Evolutionary conservation across 1,139 yeast genomes (phyloP).

Genomic region (Nakaseomyces bracarensis): DNA sequence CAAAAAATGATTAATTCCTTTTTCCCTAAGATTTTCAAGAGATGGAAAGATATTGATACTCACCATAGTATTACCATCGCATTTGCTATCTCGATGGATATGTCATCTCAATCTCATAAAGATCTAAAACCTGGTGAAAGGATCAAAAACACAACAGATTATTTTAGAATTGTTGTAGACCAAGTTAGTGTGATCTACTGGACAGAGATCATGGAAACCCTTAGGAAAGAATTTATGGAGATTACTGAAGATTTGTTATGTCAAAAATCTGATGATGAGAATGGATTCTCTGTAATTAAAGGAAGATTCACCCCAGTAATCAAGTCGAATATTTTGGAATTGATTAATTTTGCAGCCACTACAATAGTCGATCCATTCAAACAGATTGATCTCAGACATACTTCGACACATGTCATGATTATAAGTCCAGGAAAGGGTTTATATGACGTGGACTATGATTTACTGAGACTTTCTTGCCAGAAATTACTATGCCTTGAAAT

Average conservation of each 20-base stretch:
- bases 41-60: constrained; percentile 79
- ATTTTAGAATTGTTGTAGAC: constrained; percentile 89
- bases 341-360: constrained; percentile 75
- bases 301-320: constrained; percentile 74
- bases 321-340: constrained; percentile 82
- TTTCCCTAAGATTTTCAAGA: constrained; percentile 79
- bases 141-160: constrained; percentile 62
- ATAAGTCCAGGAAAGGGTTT: constrained; percentile 91
- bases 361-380: constrained; percentile 71
- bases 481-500: constrained; percentile 70
- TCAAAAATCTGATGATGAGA: constrained; percentile 34
- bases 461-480: constrained; percentile 66
- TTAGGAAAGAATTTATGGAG: constrained; percentile 76
- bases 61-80: constrained; percentile 91
- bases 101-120: constrained; percentile 48
- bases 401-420: constrained; percentile 75
- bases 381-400: constrained; percentile 79
- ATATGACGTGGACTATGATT: constrained; percentile 80
- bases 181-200: constrained; percentile 82
- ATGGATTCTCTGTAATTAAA: constrained; percentile 34
- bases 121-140: constrained; percentile 64
- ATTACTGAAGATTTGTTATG: constrained; percentile 68
- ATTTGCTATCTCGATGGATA: constrained; percentile 67
- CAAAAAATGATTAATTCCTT: constrained; percentile 86
- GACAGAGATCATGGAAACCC: constrained; percentile 84